Percentiles rank a stretch among this genome's conserved stretches.
These are phyloP conservation scores for Dispira simplex DNA, from an alignment of 192 early-diverging fungal species.

Conservation along the genomic window DNA sequence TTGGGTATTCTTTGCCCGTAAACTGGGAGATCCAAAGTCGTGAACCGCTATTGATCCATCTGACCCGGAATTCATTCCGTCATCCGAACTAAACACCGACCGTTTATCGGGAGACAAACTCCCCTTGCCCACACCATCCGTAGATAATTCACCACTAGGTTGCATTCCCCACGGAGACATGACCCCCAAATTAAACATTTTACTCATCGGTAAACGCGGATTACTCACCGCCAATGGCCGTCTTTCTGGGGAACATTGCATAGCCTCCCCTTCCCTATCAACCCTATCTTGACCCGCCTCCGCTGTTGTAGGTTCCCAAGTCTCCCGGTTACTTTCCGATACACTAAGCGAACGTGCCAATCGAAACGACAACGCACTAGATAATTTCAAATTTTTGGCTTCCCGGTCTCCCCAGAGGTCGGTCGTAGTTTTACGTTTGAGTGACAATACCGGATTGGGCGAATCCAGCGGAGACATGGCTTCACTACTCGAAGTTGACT, in stretches of 20 bases:
- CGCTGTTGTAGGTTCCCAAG: neutral
- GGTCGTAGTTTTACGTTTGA: neutral
- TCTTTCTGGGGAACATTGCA: constrained; percentile 6
- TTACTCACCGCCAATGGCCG: neutral
- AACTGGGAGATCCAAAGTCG: neutral
- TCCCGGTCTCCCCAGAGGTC: constrained; percentile 10
- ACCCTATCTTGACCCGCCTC: neutral
- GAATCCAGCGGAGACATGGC: neutral
- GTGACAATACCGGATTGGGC: neutral
- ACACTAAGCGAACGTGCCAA: constrained; percentile 6
- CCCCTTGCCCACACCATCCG: neutral
- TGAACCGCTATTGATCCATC: neutral
- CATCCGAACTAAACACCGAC: neutral
- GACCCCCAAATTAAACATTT: neutral
- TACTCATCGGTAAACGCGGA: neutral
- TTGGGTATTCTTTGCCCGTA: neutral
- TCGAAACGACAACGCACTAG: constrained; percentile 4
- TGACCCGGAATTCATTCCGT: neutral
- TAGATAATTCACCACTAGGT: neutral
- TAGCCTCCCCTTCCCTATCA: neutral
- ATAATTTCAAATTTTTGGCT: neutral
- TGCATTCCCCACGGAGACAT: neutral
- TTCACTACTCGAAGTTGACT: neutral
- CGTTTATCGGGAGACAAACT: constrained; percentile 1
- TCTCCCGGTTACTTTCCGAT: neutral